Conservation (phyloP, 2,329 filamentous ascomycete species). For the Aspergillus uvarum region DNA sequence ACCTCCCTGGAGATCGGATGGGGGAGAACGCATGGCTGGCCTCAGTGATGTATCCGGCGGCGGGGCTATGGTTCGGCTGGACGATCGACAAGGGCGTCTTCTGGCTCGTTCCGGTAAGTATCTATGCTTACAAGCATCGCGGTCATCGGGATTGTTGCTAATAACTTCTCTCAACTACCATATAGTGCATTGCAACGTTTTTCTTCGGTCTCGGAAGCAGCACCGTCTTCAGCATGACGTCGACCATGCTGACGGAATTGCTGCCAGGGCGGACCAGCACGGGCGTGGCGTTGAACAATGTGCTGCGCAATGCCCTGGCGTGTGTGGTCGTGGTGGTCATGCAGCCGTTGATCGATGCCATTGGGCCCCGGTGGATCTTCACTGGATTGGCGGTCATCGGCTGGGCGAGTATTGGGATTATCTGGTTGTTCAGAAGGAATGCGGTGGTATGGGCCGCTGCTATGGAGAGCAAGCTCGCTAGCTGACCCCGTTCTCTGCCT, state of each 20-base stretch:
- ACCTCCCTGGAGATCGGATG: constrained; percentile 77
- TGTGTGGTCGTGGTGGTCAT: constrained; percentile 70
- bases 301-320: constrained; percentile 74
- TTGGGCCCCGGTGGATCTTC: constrained; percentile 75
- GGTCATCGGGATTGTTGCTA: constrained; percentile 56
- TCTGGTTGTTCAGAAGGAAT: too few relatives aligned
- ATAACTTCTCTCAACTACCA: too few relatives aligned
- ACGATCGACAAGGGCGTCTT: constrained; percentile 61
- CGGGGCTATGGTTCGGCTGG: constrained; percentile 78
- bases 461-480: too few relatives aligned
- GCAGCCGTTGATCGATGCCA: constrained; percentile 66
- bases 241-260: constrained; percentile 84
- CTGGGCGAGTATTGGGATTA: too few relatives aligned
- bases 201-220: too few relatives aligned
- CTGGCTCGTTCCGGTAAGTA: constrained; percentile 38
- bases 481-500: too few relatives aligned
- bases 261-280: constrained; percentile 69
- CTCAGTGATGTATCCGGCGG: constrained; percentile 66
- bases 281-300: constrained; percentile 79
- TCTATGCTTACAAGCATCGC: constrained; percentile 56
- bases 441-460: too few relatives aligned
- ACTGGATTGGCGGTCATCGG: constrained; percentile 54
- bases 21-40: constrained; percentile 78
- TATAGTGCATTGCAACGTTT: too few relatives aligned
- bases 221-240: constrained; percentile 48